Base-by-base conservation (phyloP, 768 basidiomycete species). In the Lactifluus subvellereus region DNA sequence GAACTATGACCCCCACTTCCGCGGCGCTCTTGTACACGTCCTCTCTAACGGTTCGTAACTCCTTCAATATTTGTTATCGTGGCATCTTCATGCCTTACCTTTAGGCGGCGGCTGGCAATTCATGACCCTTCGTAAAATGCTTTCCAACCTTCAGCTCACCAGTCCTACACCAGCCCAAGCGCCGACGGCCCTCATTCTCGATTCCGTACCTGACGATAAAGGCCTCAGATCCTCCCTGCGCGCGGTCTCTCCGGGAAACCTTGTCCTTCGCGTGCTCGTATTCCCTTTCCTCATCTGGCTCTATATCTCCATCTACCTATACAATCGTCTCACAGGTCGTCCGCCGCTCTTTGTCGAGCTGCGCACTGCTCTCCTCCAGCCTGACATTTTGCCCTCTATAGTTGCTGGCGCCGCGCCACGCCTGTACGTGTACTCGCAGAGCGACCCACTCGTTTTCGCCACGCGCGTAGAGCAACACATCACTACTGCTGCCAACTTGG, bases 101-200 rank as follows among this genome's bases (percentile, higher is more conserved):
- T 27, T 35, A 69, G 68, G 68, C 35, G 64, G 68, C 10, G 68
- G 63, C 30, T 62, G 66, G 63, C 68, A 69, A 43, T 62, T 67
- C 38, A 59, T 69, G 56, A 60, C 55, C 11, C 64, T 69, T n/a
- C 67, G 63, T 8, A 69, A 63, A 37, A 45, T 67, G 6, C 66
- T 69, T 4, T 50, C 49, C 10, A 59, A 58, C 4, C 54, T 55
- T 16, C 58, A 60, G 16, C 43, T 27, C 38, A 32, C 65, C 4
- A 10, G 30, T 35, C 30, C 57, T 30, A 5, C 20, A 16, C 33
- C 33, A 8, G 42, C n/a, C n/a, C 60, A 37, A 42, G 45, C 45
- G n/a, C 66, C 68, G 18, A 61, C 57, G 16, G 68, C 66, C 5
- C 64, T 69, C 37, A 53, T 69, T 14, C 61, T 67, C 11, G 68